Percentiles rank a stretch among this genome's conserved stretches.
These are phyloP conservation scores for Eragrostis nindensis DNA, from an alignment of 176 grass and related monocot genomes.

Conservation along the genomic window DNA sequence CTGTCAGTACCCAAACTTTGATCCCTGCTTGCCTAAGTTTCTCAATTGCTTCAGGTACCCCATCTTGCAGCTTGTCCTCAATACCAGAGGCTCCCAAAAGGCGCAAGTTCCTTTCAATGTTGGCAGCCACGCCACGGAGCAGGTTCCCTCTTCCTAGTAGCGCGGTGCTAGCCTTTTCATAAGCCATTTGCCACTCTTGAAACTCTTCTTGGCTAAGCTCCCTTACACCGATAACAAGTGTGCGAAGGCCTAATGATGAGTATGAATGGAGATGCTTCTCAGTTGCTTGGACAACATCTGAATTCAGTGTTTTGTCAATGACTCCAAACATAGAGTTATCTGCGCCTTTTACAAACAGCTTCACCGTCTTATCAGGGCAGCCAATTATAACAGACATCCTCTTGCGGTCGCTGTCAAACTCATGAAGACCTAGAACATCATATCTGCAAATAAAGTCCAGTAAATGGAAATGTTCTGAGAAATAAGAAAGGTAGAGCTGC, in stretches of 20 bases:
- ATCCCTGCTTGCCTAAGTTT: constrained; percentile 86
- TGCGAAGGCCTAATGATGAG: constrained; percentile 79
- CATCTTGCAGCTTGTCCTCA: constrained; percentile 91
- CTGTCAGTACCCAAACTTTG: constrained; percentile 96
- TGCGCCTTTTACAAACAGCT: constrained; percentile 92
- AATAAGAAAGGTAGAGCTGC: not conserved
- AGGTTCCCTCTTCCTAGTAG: constrained; percentile 71
- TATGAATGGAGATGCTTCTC: constrained; percentile 79
- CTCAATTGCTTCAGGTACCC: constrained; percentile 96
- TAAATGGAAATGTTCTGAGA: constrained; percentile 14
- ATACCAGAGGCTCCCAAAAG: constrained; percentile 87
- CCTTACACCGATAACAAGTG: constrained; percentile 75
- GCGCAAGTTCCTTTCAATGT: constrained; percentile 67
- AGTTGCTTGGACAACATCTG: constrained; percentile 62
- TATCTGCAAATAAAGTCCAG: constrained; percentile 59
- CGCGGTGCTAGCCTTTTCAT: constrained; percentile 76
- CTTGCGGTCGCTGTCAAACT: constrained; percentile 95
- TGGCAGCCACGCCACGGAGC: constrained; percentile 62
- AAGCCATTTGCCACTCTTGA: constrained; percentile 79
- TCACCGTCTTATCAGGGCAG: constrained; percentile 84
- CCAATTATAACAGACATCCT: constrained; percentile 97
- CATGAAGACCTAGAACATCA: constrained; percentile 92
- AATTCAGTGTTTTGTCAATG: constrained; percentile 55
- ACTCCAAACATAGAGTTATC: constrained; percentile 81
- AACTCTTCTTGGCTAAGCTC: constrained; percentile 73